A percentile compares a stretch with the other conserved stretches of the same genome.
phyloP scores from a whole-genome alignment of 2,329 filamentous ascomycete genomes.

The Diplodia corticola region DNA sequence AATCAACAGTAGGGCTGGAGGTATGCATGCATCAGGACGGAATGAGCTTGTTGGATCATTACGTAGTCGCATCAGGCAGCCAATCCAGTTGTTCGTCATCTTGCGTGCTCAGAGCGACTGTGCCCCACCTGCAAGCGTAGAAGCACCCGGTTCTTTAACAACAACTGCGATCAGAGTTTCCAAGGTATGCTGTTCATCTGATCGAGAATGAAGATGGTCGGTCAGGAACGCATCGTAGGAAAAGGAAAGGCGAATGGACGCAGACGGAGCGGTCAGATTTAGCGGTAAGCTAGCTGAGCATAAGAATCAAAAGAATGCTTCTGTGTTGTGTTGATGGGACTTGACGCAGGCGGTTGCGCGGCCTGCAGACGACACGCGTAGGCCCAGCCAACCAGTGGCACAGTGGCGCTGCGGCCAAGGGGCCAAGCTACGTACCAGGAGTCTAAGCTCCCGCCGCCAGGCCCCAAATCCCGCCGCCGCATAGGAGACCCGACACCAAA shows the following conservation, averaged over 20 bases:
- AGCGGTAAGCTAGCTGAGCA: not conserved
- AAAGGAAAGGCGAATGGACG: not conserved
- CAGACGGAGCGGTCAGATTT: not conserved
- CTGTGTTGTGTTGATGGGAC: constrained; percentile 8
- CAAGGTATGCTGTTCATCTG: not conserved
- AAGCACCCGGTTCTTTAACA: not conserved
- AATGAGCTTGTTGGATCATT: not conserved
- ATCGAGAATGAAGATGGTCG: constrained; percentile 1
- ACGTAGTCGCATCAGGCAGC: not conserved
- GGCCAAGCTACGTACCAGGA: not conserved
- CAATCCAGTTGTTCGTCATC: not conserved
- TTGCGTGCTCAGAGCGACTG: not conserved
- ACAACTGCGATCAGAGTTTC: not conserved
- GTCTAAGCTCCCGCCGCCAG: constrained; percentile 14
- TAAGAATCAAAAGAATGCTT: not conserved
- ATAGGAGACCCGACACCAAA: constrained; percentile 6
- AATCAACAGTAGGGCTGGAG: not conserved
- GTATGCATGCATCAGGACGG: not conserved
- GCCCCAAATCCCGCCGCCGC: not conserved
- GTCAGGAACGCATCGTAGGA: not conserved
- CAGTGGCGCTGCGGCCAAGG: constrained; percentile 6
- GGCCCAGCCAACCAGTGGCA: too few species aligned
- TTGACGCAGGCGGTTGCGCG: constrained; percentile 17
- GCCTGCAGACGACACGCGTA: constrained; percentile 8
- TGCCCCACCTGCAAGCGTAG: too few species aligned